These are phyloP conservation scores for Leccinum ponderosum DNA, from an alignment of 1,284 basidiomycete species.

Conservation along the genomic window DNA sequence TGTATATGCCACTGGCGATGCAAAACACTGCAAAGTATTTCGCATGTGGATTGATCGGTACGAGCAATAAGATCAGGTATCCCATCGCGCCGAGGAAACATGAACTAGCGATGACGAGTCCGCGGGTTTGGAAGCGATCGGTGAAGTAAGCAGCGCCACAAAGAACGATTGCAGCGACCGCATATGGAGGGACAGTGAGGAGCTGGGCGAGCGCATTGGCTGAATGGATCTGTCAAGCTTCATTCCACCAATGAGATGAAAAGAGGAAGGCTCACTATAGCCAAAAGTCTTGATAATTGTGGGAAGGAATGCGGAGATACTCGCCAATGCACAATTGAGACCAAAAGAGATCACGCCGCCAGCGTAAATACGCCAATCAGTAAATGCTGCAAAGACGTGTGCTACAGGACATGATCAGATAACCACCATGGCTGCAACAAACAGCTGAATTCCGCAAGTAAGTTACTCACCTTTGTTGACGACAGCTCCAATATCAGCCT, in stretches of 20 bases:
- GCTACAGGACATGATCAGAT: conserved; percentile 36
- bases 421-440: neutral
- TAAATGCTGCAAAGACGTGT: conserved; percentile 63
- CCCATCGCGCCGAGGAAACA: conserved; percentile 52
- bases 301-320: conserved; percentile 82
- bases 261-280: conserved; percentile 41
- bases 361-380: conserved; percentile 65
- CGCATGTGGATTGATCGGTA: conserved; percentile 47
- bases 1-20: conserved; percentile 71
- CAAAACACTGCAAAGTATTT: conserved; percentile 77
- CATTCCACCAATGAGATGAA: neutral
- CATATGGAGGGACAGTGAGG: conserved; percentile 83
- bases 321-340: conserved; percentile 76
- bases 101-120: conserved; percentile 54
- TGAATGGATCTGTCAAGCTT: conserved; percentile 18
- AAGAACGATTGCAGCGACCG: conserved; percentile 70
- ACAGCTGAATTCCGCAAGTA: neutral
- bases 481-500: conserved; percentile 63
- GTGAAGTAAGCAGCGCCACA: conserved; percentile 64
- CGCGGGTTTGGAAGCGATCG: conserved; percentile 73
- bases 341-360: conserved; percentile 75
- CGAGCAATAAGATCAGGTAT: conserved; percentile 38
- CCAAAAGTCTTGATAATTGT: conserved; percentile 79
- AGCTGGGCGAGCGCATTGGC: conserved; percentile 61
- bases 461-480: conserved; percentile 60